A percentile compares a stretch with the other conserved stretches of the same genome.
Conservation (phyloP, 75 land plant genomes). For the Sequoiadendron giganteum region DNA sequence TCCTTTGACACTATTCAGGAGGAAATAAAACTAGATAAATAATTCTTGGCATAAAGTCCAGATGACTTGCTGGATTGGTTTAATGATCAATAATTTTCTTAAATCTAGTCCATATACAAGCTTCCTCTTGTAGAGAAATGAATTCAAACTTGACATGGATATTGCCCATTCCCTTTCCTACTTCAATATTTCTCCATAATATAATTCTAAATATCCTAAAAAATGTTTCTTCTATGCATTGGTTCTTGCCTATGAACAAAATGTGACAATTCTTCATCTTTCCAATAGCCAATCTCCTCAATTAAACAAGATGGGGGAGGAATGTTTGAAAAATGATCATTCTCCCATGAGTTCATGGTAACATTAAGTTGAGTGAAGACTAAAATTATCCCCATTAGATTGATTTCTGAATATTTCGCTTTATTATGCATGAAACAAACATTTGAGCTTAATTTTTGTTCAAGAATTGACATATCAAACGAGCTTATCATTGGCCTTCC, state of each 20-base stretch:
- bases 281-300: constrained; percentile 35
- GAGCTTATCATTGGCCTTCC: constrained; percentile 96
- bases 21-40: constrained; percentile 75
- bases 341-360: constrained; percentile 81
- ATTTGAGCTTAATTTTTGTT: constrained; percentile 65
- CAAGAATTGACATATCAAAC: constrained; percentile 91
- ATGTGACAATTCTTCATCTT: constrained; percentile 10
- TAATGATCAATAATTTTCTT: constrained; percentile 53
- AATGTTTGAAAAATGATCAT: constrained; percentile 46
- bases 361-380: constrained; percentile 64
- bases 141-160: constrained; percentile 77
- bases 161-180: constrained; percentile 54
- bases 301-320: constrained; percentile 54
- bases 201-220: constrained; percentile 78
- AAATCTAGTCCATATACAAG: constrained; percentile 71
- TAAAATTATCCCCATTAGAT: constrained; percentile 48
- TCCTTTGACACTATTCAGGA: constrained; percentile 53
- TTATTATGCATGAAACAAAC: constrained; percentile 48
- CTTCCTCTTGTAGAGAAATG: constrained; percentile 61
- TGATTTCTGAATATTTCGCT: constrained; percentile 47
- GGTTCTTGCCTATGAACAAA: constrained; percentile 18
- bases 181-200: constrained; percentile 60
- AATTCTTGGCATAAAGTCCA: constrained; percentile 56
- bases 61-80: constrained; percentile 38
- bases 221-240: constrained; percentile 46